Percentiles rank a stretch among this genome's conserved stretches.
Evolutionary conservation across 2,329 filamentous ascomycete genomes (phyloP).

Genomic region (Ophiocordyceps camponoti-rufipedis): DNA sequence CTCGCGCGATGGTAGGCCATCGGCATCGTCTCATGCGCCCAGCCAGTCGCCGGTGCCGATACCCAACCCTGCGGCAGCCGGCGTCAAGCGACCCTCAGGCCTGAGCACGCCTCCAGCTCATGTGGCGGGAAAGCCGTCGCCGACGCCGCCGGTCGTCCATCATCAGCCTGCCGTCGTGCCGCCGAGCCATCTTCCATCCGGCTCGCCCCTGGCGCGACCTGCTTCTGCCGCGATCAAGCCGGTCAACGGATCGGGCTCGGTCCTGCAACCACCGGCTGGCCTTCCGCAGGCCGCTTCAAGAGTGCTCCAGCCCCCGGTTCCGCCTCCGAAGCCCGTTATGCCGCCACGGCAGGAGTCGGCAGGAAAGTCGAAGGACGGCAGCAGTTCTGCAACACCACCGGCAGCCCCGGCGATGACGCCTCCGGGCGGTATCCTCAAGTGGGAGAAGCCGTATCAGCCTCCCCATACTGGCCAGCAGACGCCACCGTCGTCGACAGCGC

Average conservation of each 20-base stretch:
- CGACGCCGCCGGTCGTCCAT: conserved; percentile 3
- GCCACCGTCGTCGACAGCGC: conserved; percentile 4
- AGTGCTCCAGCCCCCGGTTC: conserved; percentile 13
- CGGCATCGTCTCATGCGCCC: conserved; percentile 8
- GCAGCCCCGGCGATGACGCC: conserved; percentile 6
- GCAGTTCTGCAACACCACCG: conserved; percentile 4
- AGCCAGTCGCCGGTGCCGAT: conserved; percentile 7
- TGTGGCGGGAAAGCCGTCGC: conserved; percentile 12
- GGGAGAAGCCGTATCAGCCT: conserved; percentile 23
- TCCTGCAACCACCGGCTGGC: conserved; percentile 18
- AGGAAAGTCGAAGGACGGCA: conserved; percentile 12
- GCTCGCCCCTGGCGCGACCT: conserved; percentile 11
- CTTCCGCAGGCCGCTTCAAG: conserved; percentile 13
- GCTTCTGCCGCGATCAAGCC: conserved; percentile 12
- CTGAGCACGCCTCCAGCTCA: conserved; percentile 14
- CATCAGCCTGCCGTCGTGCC: conserved; percentile 9
- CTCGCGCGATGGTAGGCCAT: conserved; percentile 14
- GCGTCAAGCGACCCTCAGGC: conserved; percentile 10
- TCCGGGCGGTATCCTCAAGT: conserved; percentile 14
- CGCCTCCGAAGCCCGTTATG: conserved; percentile 12
- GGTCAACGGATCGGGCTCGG: conserved; percentile 10
- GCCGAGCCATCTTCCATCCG: conserved; percentile 10
- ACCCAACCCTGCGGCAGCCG: conserved; percentile 5
- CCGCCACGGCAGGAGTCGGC: conserved; percentile 16
- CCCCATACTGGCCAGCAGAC: conserved; percentile 7